Percentiles rank a stretch among this genome's conserved stretches.
These are phyloP conservation scores for Pterocarpus santalinus DNA, from an alignment of 306 rosid species.

Conservation along the genomic window DNA sequence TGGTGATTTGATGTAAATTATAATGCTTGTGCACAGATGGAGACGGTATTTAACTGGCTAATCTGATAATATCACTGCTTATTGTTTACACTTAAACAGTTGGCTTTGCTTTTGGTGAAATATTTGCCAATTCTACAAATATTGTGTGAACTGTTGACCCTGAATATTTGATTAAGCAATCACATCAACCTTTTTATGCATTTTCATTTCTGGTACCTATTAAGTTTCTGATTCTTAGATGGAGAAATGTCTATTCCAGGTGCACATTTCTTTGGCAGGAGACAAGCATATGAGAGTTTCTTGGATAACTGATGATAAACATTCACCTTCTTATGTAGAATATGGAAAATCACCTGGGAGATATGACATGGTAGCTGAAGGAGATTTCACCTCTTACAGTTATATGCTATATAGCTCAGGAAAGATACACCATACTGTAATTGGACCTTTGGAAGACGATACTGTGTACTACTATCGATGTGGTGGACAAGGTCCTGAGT, in stretches of 20 bases:
- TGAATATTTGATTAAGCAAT: not conserved
- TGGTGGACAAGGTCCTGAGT: slow-evolving; percentile 82
- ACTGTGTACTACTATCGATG: slow-evolving; percentile 82
- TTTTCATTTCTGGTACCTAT: slow-evolving; percentile 15
- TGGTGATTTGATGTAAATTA: no score
- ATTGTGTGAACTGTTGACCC: not conserved
- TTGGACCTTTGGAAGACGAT: slow-evolving; percentile 81
- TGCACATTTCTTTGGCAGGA: slow-evolving; percentile 90
- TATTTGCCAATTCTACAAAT: slow-evolving; percentile 12
- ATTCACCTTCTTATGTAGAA: slow-evolving; percentile 76
- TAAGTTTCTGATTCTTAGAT: slow-evolving; percentile 31
- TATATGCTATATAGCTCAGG: slow-evolving; percentile 84
- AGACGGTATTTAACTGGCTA: no score
- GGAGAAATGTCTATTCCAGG: slow-evolving; percentile 59
- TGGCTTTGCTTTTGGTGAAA: not conserved
- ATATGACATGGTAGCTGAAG: slow-evolving; percentile 70
- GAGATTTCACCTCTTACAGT: slow-evolving; percentile 78
- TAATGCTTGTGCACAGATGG: no score
- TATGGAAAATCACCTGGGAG: slow-evolving; percentile 76
- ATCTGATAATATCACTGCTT: not conserved
- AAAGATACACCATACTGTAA: slow-evolving; percentile 89
- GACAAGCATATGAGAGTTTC: slow-evolving; percentile 80
- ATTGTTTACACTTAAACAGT: not conserved
- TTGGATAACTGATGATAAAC: slow-evolving; percentile 74
- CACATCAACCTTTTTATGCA: slow-evolving; percentile 14